Evolutionary conservation across 805 yeast species (phyloP).

Genomic region (Yamadazyma endophytica): DNA sequence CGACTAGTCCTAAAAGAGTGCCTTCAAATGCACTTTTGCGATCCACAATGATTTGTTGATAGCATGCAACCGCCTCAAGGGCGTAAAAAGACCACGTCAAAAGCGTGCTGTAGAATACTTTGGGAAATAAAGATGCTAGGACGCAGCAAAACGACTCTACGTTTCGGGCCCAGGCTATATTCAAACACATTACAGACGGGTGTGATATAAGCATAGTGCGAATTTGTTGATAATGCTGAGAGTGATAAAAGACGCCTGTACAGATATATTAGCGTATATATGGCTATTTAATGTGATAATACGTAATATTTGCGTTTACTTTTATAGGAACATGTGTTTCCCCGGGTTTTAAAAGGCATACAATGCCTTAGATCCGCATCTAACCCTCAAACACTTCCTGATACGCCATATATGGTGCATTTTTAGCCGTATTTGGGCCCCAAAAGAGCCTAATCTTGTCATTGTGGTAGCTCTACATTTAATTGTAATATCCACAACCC

Average conservation of each 20-base stretch:
- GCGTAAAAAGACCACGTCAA: constrained; percentile 49
- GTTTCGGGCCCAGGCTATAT: constrained; percentile 9
- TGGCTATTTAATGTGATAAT: too few species aligned
- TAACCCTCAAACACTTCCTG: too few species aligned
- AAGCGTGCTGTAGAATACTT: constrained; percentile 37
- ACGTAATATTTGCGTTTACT: constrained; percentile 1
- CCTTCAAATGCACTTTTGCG: constrained; percentile 12
- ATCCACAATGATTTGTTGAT: constrained; percentile 12
- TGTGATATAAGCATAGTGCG: constrained; percentile 19
- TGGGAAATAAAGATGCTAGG: constrained; percentile 42
- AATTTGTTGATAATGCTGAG: too few species aligned
- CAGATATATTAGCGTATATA: too few species aligned
- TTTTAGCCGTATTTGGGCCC: too few species aligned
- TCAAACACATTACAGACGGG: constrained; percentile 17
- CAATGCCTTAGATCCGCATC: too few species aligned
- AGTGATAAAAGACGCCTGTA: too few species aligned
- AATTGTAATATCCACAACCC: too few species aligned
- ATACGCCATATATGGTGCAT: too few species aligned
- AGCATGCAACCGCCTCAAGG: constrained; percentile 13
- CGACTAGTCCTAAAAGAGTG: constrained; percentile 16
- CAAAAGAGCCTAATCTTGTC: too few species aligned
- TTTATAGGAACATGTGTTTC: background rate
- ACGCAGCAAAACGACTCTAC: constrained; percentile 7
- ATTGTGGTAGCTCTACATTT: too few species aligned
- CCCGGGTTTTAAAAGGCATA: constrained; percentile 1